Conservation (phyloP, 2,329 filamentous ascomycete species). For the Colletotrichum sublineola region DNA sequence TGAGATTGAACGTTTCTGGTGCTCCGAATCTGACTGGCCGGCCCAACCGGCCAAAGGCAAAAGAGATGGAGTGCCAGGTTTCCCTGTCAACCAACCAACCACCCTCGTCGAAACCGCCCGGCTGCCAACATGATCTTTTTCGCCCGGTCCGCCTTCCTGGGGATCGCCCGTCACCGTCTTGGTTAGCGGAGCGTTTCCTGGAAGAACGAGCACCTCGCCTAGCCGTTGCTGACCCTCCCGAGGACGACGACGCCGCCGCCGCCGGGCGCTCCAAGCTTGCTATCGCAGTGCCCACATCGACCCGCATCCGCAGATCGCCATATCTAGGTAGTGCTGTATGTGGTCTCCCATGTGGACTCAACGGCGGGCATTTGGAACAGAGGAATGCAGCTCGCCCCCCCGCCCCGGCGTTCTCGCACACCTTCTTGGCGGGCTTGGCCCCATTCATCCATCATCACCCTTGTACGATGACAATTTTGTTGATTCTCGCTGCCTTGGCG, state of each 20-base stretch:
- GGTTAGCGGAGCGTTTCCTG: conserved; percentile 12
- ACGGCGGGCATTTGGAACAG: conserved; percentile 18
- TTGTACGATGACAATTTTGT: conserved; percentile 20
- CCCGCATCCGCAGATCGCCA: conserved; percentile 39
- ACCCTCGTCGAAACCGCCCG: conserved; percentile 18
- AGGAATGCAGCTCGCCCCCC: conserved; percentile 13
- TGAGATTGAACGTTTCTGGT: conserved; percentile 42
- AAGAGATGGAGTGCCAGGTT: conserved; percentile 20
- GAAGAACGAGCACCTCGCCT: conserved; percentile 14
- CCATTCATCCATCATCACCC: conserved; percentile 8
- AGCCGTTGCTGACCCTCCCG: conserved; percentile 1
- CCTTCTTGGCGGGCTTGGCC: conserved; percentile 29
- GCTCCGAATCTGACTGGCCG: conserved; percentile 38
- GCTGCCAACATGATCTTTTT: conserved; percentile 21
- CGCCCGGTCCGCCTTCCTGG: conserved; percentile 3
- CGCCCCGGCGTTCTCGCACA: conserved; percentile 1
- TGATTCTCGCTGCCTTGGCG: conserved; percentile 27
- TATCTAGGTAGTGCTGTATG: conserved; percentile 22
- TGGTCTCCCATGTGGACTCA: neutral
- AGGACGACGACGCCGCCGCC: neutral
- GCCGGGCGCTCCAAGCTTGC: conserved; percentile 12
- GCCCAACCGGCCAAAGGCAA: conserved; percentile 3
- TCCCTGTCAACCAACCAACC: conserved; percentile 16
- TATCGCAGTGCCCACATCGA: conserved; percentile 29
- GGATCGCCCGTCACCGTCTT: neutral